Evolutionary conservation across 768 basidiomycete species (phyloP), one percentile per base, ranked within the genome.

Genomic region (Phylloporus sp.): DNA sequence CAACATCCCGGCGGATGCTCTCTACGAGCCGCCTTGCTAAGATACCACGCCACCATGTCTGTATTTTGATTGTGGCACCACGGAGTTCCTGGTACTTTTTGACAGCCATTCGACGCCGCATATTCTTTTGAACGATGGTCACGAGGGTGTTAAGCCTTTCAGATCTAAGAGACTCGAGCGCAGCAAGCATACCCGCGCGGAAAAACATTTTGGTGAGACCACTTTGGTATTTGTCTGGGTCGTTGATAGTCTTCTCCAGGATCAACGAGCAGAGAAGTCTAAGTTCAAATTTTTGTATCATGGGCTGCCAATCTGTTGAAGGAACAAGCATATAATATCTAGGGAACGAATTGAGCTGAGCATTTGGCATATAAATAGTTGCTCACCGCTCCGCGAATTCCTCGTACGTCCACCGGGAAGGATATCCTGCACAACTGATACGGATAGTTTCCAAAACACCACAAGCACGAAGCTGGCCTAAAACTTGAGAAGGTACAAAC

Each of bases 161-260:
- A 7, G 92, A 84, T 32, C 96, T 88, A 45, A 94, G 75, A 14
- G 90, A 81, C 69, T 99, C 96, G 36, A 99, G 76, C 6, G 88
- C 87, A 22, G 96, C 95, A 45, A 99, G 84, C 92, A 98, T 97
- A 53, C 96, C 96, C 11, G 96, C 94, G 50, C 96, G 82, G 79
- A 99, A 98, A 73, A 99, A 99, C 56, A 99, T 97, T 71, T 99
- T 99, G 22, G 90, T 98, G 23, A 93, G 77, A 57, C 96, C 96
- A 60, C 84, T 84, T 69, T 99, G 96, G 68, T 93, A 96, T 74
- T 95, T 97, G 75, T 97, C 94, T 7, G 84, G 78, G 54, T 98
- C 96, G 29, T 85, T 84, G 62, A 97, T 89, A 0, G 91, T 93
- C 60, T 76, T 81, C 48, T 85, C 79, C 23, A 98, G 75, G 58